Conservation (phyloP, 1,284 basidiomycete species). For the Albatrellus sp. region DNA sequence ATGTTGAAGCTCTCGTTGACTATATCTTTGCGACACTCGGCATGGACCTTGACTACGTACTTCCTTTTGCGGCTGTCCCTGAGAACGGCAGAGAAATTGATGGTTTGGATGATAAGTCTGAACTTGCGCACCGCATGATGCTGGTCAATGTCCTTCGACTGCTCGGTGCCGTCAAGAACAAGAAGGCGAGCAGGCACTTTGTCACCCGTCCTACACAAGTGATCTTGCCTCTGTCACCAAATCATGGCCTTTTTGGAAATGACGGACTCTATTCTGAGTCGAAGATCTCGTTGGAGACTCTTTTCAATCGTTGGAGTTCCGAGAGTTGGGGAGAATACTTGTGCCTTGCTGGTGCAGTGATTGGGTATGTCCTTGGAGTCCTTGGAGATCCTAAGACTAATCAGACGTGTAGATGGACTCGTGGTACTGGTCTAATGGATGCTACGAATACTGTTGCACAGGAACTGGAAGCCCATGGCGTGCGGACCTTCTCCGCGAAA, state of each 20-base stretch:
- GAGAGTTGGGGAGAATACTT: conserved; percentile 99
- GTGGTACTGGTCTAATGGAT: conserved; percentile 96
- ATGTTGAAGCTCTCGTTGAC: conserved; percentile 93
- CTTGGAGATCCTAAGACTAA: conserved; percentile 8
- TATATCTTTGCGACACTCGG: conserved; percentile 94
- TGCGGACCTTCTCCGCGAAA: conserved; percentile 96
- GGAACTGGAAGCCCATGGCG: conserved; percentile 86
- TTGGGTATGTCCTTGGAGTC: conserved; percentile 52
- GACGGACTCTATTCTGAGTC: conserved; percentile 98
- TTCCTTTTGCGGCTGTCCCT: conserved; percentile 96
- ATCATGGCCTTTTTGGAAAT: conserved; percentile 95
- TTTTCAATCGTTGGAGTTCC: conserved; percentile 97
- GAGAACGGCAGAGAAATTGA: conserved; percentile 99
- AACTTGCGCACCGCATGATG: conserved; percentile 97
- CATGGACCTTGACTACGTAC: conserved; percentile 95
- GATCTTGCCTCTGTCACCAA: conserved; percentile 92
- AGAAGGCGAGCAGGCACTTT: conserved; percentile 94
- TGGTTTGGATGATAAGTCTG: conserved; percentile 91
- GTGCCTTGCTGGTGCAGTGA: conserved; percentile 95
- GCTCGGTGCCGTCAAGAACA: conserved; percentile 92
- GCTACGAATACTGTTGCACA: conserved; percentile 93
- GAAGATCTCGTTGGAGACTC: conserved; percentile 94
- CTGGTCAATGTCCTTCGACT: conserved; percentile 89
- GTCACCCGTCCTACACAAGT: conserved; percentile 98
- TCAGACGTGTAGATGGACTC: conserved; percentile 63